phyloP scores from a whole-genome alignment of 352 stramenopile species.

The Phytophthora quininea region DNA sequence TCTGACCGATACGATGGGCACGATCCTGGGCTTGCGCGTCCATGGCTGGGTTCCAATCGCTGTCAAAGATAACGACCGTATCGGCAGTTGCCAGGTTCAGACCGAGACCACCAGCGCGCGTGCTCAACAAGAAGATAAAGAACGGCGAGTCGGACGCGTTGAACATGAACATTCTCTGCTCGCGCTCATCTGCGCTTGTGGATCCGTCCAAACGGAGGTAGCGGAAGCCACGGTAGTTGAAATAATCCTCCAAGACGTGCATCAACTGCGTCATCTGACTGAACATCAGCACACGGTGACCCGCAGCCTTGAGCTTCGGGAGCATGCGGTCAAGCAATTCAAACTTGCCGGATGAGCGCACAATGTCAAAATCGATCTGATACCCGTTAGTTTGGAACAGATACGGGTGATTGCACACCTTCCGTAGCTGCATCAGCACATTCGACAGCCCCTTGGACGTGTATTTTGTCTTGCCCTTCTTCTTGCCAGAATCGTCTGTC shows the following conservation, averaged over 20 bases:
- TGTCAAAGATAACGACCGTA: conserved; percentile 99
- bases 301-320: conserved; percentile 92
- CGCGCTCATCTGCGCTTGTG: conserved; percentile 95
- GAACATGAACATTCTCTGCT: conserved; percentile 98
- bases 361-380: conserved; percentile 86
- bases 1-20: conserved; percentile 92
- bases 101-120: conserved; percentile 96
- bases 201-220: conserved; percentile 97
- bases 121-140: conserved; percentile 98
- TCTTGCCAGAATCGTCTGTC: conserved; percentile 59
- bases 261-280: conserved; percentile 92
- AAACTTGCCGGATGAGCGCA: conserved; percentile 93
- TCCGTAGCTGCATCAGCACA: conserved; percentile 89
- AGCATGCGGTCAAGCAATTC: conserved; percentile 97
- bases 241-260: conserved; percentile 92
- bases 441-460: conserved; percentile 87
- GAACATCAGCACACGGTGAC: conserved; percentile 92
- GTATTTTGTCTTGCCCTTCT: conserved; percentile 84
- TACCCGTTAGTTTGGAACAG: conserved; percentile 88
- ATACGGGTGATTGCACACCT: conserved; percentile 91
- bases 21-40: conserved; percentile 93
- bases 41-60: conserved; percentile 99
- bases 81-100: conserved; percentile 98
- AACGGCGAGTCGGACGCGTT: conserved; percentile 90
- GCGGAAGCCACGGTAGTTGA: conserved; percentile 90